Percentiles rank a stretch among this genome's conserved stretches.
Evolutionary conservation across 2,329 filamentous ascomycete species (phyloP).

Genomic region (Colletotrichum spaethianum): DNA sequence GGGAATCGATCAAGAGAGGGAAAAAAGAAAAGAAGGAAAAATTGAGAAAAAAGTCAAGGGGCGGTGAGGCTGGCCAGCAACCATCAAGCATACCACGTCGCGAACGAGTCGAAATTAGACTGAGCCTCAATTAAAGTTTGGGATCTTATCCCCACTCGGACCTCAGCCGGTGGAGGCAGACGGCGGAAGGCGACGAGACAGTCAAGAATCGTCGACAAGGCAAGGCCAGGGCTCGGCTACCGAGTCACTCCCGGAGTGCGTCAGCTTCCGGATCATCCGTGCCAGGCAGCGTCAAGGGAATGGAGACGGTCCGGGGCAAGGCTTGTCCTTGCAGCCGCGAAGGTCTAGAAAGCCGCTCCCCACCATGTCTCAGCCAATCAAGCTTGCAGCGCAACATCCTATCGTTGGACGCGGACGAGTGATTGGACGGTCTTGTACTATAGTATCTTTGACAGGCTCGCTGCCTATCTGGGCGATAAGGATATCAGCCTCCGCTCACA

Average conservation of each 20-base stretch:
- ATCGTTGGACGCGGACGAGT: not conserved
- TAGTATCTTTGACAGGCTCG: not conserved
- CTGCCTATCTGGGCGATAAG: not conserved
- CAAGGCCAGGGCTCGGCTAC: slow-evolving; percentile 23
- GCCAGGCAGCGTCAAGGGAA: slow-evolving; percentile 18
- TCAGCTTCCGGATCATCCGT: slow-evolving; percentile 41
- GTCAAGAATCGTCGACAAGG: slow-evolving; percentile 6
- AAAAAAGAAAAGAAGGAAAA: not conserved
- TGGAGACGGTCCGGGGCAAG: slow-evolving; percentile 2
- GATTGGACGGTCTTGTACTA: slow-evolving; percentile 14
- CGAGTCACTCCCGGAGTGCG: slow-evolving; percentile 37
- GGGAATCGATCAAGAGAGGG: not conserved
- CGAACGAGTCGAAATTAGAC: slow-evolving; percentile 24
- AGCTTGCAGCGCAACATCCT: slow-evolving; percentile 5
- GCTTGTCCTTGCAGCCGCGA: slow-evolving; percentile 25
- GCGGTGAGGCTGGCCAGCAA: slow-evolving; percentile 32
- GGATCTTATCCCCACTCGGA: slow-evolving; percentile 24
- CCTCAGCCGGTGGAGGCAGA: slow-evolving; percentile 10
- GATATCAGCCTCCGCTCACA: not conserved
- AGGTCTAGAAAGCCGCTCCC: slow-evolving; percentile 3
- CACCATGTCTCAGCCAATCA: slow-evolving; percentile 18
- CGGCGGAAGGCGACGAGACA: slow-evolving; percentile 15
- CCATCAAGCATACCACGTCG: slow-evolving; percentile 30
- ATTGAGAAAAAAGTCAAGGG: not conserved
- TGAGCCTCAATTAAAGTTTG: slow-evolving; percentile 38